Evolutionary conservation across 352 stramenopile genomes (phyloP), one percentile per base, ranked within the genome.

Genomic region (Phytophthora sansomeana): DNA sequence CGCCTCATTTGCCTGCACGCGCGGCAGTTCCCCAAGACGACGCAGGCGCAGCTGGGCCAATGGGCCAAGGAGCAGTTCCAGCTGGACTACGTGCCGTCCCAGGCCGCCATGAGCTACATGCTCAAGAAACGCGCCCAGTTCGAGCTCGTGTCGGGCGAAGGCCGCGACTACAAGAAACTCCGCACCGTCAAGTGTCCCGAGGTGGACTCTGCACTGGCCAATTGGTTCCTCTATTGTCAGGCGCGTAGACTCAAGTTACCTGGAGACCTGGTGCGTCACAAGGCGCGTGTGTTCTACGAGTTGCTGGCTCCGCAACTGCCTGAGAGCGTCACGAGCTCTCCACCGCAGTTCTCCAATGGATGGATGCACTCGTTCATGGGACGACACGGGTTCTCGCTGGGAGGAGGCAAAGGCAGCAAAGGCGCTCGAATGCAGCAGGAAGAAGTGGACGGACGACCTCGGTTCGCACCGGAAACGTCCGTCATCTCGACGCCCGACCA

Each of bases 351-450:
- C 58, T 95, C 85, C n/a, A 95, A 95, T 62, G 87, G 87, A 1
- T 95, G 87, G 87, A 79, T 95, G 74, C 85, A 92, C 56, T 93
- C 84, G 29, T 95, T 93, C 54, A 87, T 93, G 72, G 80, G 75
- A 4, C 74, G 86, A 41, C 83, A 94, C 49, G 83, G 85, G 1
- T 93, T 93, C 53, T 83, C 81, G 29, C 50, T 75, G 1, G 67
- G 57, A 38, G 63, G 63, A 42, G 58, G 60, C 38, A 78, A 67
- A 59, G 57, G 61, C 47, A 63, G n/a, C 32, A 75, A 55, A 60
- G 56, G 62, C 41, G 50, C 28, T 16, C 71, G 72, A 32, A 72
- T 65, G 14, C 17, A 32, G 11, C 26, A 53, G 4, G 64, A 79
- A 29, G 58, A 67, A 14, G 49, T 35, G 14, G 66, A 78, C 41